Evolutionary conservation across 441 rosid genomes (phyloP).

Genomic region (Erysimum pusillum): DNA sequence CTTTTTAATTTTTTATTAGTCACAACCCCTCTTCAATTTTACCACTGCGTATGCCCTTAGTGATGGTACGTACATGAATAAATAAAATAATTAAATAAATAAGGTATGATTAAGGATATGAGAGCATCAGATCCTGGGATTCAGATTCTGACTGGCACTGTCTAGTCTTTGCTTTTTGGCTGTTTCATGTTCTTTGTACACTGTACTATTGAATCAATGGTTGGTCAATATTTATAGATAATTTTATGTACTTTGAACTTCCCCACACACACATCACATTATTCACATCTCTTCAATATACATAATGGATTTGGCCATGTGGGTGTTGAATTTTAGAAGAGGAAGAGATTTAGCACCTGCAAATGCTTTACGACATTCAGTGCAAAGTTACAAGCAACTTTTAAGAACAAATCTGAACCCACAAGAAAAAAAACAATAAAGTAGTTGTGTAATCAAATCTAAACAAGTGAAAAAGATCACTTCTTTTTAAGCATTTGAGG

Average conservation of each 20-base stretch:
- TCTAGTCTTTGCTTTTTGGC: slow-evolving; percentile 49
- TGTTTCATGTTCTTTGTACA: slow-evolving; percentile 47
- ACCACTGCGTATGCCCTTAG: too few species aligned
- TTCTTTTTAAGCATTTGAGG: background rate
- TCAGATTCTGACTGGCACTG: slow-evolving; percentile 41
- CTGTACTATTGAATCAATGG: slow-evolving; percentile 41
- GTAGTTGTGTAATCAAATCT: slow-evolving; percentile 27
- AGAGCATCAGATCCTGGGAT: slow-evolving; percentile 45
- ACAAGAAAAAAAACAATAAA: background rate
- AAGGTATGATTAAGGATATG: slow-evolving; percentile 44
- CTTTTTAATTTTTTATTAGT: too few species aligned
- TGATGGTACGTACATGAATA: slow-evolving; percentile 7
- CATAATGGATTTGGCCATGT: slow-evolving; percentile 21
- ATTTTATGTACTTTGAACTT: slow-evolving; percentile 5
- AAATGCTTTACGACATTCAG: slow-evolving; percentile 18
- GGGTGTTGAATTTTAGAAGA: slow-evolving; percentile 9
- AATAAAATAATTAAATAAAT: background rate
- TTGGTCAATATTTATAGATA: slow-evolving; percentile 24
- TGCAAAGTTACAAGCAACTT: slow-evolving; percentile 20
- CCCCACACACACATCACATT: background rate
- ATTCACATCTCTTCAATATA: background rate
- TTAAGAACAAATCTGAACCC: slow-evolving; percentile 22
- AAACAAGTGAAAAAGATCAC: slow-evolving; percentile 20
- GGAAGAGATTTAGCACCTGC: background rate
- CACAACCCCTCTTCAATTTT: too few species aligned